Percentiles rank a stretch among this genome's conserved stretches.
phyloP scores from a whole-genome alignment of 1,284 basidiomycete species.

The Caloboletus firmus region DNA sequence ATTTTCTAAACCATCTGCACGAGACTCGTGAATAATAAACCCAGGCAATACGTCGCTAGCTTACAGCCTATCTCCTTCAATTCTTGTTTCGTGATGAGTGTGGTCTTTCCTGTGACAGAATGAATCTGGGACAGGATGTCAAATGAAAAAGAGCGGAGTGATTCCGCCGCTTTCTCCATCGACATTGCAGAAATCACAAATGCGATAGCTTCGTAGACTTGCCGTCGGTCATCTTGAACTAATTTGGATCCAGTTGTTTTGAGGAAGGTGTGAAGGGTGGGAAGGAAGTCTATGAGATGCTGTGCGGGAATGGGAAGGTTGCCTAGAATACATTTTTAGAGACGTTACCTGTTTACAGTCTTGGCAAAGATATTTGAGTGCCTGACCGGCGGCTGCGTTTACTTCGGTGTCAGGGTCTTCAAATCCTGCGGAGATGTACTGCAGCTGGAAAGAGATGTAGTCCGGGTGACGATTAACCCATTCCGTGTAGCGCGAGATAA shows the following conservation, averaged over 20 bases:
- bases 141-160: slow-evolving; percentile 80
- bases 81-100: slow-evolving; percentile 60
- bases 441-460: slow-evolving; percentile 84
- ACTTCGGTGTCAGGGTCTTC: slow-evolving; percentile 81
- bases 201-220: slow-evolving; percentile 94
- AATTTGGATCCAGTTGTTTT: slow-evolving; percentile 76
- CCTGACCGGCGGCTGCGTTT: slow-evolving; percentile 92
- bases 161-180: slow-evolving; percentile 79
- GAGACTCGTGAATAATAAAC: neutral
- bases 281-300: slow-evolving; percentile 91
- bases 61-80: slow-evolving; percentile 62
- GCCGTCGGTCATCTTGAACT: slow-evolving; percentile 82
- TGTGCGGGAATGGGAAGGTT: slow-evolving; percentile 32
- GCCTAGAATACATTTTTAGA: neutral
- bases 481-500: slow-evolving; percentile 95
- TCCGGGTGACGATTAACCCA: slow-evolving; percentile 93
- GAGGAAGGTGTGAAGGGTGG: slow-evolving; percentile 90
- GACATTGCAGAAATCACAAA: slow-evolving; percentile 94
- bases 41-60: slow-evolving; percentile 27
- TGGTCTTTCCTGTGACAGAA: slow-evolving; percentile 50
- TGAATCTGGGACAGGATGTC: slow-evolving; percentile 75
- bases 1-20: slow-evolving; percentile 80
- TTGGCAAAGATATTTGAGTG: slow-evolving; percentile 95
- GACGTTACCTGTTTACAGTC: slow-evolving; percentile 81
- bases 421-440: slow-evolving; percentile 93